A percentile compares a stretch with the other conserved stretches of the same genome.
These are phyloP conservation scores for Cairneyella variabilis DNA, from an alignment of 495 filamentous ascomycete species.

Conservation along the genomic window DNA sequence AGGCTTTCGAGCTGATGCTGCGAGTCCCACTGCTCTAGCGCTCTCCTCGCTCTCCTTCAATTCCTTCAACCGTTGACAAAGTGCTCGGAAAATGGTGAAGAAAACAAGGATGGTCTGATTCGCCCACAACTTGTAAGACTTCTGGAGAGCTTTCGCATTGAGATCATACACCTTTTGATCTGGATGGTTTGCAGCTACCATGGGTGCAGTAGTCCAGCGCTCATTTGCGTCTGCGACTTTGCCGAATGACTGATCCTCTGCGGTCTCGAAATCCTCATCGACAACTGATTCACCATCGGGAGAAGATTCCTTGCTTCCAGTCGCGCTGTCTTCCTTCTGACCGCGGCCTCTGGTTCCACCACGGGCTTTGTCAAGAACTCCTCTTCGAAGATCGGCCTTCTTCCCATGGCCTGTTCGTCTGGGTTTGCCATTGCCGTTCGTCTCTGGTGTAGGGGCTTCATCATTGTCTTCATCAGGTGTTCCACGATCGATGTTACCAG, in stretches of 20 bases:
- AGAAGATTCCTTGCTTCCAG: slow-evolving; percentile 78
- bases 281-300: slow-evolving; percentile 72
- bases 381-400: slow-evolving; percentile 77
- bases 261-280: slow-evolving; percentile 54
- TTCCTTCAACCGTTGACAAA: slow-evolving; percentile 77
- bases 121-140: slow-evolving; percentile 83
- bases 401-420: slow-evolving; percentile 60
- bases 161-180: slow-evolving; percentile 44
- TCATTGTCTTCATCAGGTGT: slow-evolving; percentile 67
- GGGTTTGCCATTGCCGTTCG: slow-evolving; percentile 56
- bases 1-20: slow-evolving; percentile 66
- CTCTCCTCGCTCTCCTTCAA: slow-evolving; percentile 74
- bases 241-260: slow-evolving; percentile 40
- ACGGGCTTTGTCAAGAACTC: slow-evolving; percentile 74
- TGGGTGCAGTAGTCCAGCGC: slow-evolving; percentile 47
- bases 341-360: slow-evolving; percentile 54
- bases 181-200: slow-evolving; percentile 35
- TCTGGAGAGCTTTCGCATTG: slow-evolving; percentile 75
- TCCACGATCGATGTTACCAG: slow-evolving; percentile 64
- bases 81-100: slow-evolving; percentile 82
- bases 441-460: slow-evolving; percentile 49
- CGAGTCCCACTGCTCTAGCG: slow-evolving; percentile 67
- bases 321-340: slow-evolving; percentile 70
- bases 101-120: slow-evolving; percentile 90
- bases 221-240: slow-evolving; percentile 53